Percentiles rank a stretch among this genome's conserved stretches.
These are phyloP conservation scores for Ophiocordyceps robertsii DNA, from an alignment of 2,329 filamentous ascomycete species.

Conservation along the genomic window DNA sequence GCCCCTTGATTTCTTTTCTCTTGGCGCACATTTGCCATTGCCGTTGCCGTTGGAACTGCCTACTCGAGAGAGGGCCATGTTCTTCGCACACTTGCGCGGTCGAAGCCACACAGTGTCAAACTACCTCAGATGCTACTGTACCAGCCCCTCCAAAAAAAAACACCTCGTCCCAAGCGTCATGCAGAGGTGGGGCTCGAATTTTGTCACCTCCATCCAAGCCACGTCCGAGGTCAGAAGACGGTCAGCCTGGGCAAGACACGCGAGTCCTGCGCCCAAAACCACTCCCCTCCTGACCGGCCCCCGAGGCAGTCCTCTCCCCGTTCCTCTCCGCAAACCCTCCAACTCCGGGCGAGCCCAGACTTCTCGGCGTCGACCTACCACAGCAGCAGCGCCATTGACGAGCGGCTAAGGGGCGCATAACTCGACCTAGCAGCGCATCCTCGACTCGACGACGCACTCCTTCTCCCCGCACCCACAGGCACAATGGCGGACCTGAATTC, in stretches of 20 bases:
- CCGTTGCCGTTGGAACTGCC: too few relatives aligned
- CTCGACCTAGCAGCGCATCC: neutral
- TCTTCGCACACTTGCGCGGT: neutral
- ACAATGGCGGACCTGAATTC: constrained; percentile 84
- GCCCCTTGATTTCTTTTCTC: too few relatives aligned
- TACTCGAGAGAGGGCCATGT: too few relatives aligned
- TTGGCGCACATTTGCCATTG: too few relatives aligned
- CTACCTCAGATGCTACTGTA: constrained; percentile 1
- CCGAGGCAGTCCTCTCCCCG: neutral
- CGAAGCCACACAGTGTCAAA: neutral
- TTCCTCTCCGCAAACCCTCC: neutral
- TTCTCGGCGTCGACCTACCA: neutral
- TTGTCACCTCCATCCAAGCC: constrained; percentile 18
- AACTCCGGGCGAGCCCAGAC: too few relatives aligned
- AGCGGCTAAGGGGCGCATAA: too few relatives aligned
- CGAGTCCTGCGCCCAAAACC: constrained; percentile 1
- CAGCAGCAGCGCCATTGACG: neutral
- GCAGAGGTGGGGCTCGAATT: constrained; percentile 27
- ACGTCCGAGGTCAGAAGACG: constrained; percentile 5
- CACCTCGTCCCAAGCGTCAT: constrained; percentile 17
- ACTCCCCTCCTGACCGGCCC: neutral
- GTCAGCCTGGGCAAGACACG: constrained; percentile 4
- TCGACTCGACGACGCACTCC: constrained; percentile 1
- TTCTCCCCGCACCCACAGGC: neutral
- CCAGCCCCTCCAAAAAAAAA: constrained; percentile 11